A percentile compares a stretch with the other conserved stretches of the same genome.
Conservation (phyloP, 257 asterid genomes). For the Solanum piurae region DNA sequence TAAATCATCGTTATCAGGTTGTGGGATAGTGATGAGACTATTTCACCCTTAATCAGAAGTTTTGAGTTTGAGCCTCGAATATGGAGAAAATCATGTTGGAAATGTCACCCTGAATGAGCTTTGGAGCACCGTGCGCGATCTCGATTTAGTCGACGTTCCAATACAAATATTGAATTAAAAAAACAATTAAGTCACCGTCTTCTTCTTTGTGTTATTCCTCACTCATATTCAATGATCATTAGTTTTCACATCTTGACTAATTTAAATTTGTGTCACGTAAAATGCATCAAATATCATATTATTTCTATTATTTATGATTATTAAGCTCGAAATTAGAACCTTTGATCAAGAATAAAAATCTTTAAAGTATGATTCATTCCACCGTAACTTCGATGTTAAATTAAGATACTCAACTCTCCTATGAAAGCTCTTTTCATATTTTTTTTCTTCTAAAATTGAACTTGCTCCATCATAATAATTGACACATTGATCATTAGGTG, state of each 20-base stretch:
- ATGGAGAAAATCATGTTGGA: too few relatives aligned
- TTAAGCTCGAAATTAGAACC: fast-evolving
- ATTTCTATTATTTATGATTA: background rate
- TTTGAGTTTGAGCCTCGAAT: fast-evolving
- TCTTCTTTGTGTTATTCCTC: background rate
- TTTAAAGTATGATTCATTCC: too few relatives aligned
- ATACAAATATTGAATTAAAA: too few relatives aligned
- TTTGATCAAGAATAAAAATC: background rate
- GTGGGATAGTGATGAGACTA: background rate
- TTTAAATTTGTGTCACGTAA: background rate
- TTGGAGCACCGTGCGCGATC: too few relatives aligned
- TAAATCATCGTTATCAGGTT: background rate
- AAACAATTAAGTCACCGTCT: too few relatives aligned
- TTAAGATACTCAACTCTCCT: background rate
- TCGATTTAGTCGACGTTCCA: fast-evolving
- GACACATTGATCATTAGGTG: background rate
- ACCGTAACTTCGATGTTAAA: background rate
- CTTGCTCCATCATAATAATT: background rate
- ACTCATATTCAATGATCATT: background rate
- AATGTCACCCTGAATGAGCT: background rate
- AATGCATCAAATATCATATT: background rate
- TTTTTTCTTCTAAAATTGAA: too few relatives aligned
- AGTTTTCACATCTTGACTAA: background rate
- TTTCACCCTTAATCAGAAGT: too few relatives aligned
- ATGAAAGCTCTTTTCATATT: too few relatives aligned